Conservation (phyloP, 2,329 filamentous ascomycete species). For the Cladosporium sp. region DNA sequence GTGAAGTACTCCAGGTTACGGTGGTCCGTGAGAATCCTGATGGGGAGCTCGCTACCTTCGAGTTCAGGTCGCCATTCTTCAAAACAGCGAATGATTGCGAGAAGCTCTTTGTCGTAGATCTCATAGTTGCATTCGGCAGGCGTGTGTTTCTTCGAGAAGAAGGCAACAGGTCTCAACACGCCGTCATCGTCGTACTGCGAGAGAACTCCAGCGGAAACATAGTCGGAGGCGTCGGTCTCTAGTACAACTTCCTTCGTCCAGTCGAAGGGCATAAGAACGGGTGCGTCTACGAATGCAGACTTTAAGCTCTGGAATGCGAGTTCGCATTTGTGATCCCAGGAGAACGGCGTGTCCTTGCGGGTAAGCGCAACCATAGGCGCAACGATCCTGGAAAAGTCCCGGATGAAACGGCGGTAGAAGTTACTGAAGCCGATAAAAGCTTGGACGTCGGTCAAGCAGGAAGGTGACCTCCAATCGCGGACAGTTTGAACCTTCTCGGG, state of each 20-base stretch:
- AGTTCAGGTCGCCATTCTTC: conserved; percentile 26
- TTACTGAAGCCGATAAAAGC: background rate
- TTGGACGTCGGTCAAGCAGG: background rate
- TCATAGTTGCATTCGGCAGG: conserved; percentile 14
- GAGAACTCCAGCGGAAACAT: conserved; percentile 5
- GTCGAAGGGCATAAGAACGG: background rate
- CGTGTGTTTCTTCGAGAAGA: conserved; percentile 16
- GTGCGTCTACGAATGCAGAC: background rate
- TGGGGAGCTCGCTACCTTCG: conserved; percentile 13
- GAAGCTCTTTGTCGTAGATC: conserved; percentile 16
- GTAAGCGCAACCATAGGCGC: background rate
- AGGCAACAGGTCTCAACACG: conserved; percentile 14
- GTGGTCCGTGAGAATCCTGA: conserved; percentile 28
- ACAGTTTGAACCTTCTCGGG: background rate
- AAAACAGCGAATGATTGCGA: conserved; percentile 18
- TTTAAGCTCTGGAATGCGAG: background rate
- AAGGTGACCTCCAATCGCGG: background rate
- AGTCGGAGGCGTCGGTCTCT: background rate
- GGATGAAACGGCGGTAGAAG: background rate
- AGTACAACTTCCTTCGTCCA: background rate
- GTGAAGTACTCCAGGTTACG: conserved; percentile 30
- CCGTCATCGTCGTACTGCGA: conserved; percentile 7
- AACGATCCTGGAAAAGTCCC: background rate
- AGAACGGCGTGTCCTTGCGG: background rate
- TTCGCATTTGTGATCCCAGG: no score